Percentiles rank a stretch among this genome's conserved stretches.
Conservation (phyloP, 1,284 basidiomycete species). For the Ustilago xerochloae region DNA sequence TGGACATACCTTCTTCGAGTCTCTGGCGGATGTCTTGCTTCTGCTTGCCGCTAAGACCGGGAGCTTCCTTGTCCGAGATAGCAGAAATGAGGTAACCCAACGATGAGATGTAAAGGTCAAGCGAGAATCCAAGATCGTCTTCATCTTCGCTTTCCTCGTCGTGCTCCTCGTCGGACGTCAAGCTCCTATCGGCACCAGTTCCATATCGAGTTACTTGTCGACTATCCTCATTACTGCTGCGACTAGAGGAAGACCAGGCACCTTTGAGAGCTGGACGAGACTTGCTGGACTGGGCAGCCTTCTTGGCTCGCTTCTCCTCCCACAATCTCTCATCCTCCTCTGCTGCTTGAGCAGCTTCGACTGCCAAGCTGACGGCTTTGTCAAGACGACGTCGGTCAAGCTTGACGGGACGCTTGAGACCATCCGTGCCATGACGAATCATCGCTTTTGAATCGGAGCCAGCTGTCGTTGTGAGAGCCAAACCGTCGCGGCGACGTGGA, state of each 20-base stretch:
- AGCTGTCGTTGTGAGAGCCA: conserved; percentile 6
- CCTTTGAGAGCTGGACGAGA: neutral
- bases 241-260: conserved; percentile 5
- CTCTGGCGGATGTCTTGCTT: conserved; percentile 32
- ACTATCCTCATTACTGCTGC: neutral
- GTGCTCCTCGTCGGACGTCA: conserved; percentile 5
- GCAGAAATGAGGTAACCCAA: conserved; percentile 54
- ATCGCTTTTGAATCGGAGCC: neutral
- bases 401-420: conserved; percentile 29
- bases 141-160: conserved; percentile 27
- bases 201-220: neutral
- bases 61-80: conserved; percentile 44
- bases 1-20: conserved; percentile 46
- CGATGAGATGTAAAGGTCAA: conserved; percentile 54
- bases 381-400: conserved; percentile 46
- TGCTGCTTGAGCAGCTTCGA: conserved; percentile 53
- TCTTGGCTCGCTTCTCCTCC: conserved; percentile 25
- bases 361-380: conserved; percentile 53
- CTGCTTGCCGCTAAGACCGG: conserved; percentile 35
- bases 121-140: conserved; percentile 47
- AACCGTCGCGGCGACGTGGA: conserved; percentile 7
- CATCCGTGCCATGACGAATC: neutral
- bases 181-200: neutral
- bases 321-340: conserved; percentile 50
- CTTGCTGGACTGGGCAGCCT: neutral